Evolutionary conservation across 2,329 filamentous ascomycete genomes (phyloP).

Genomic region (Dactylellina sp.): DNA sequence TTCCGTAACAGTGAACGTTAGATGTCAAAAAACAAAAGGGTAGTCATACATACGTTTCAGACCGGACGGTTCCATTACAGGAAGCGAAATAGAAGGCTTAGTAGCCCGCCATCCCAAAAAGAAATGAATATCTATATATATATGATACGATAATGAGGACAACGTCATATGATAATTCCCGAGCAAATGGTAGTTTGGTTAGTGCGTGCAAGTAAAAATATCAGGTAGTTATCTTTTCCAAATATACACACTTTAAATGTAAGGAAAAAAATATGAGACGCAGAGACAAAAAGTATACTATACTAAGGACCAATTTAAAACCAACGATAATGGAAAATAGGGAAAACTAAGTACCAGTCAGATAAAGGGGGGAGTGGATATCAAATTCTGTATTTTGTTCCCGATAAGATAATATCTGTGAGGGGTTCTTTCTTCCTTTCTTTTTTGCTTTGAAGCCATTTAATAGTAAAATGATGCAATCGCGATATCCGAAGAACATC

Average conservation of each 20-base stretch:
- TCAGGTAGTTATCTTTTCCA: background rate
- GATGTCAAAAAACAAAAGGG: conserved; percentile 21
- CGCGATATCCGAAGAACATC: conserved; percentile 27
- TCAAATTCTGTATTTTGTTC: conserved; percentile 9
- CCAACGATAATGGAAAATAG: background rate
- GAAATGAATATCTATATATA: too few relatives aligned
- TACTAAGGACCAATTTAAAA: background rate
- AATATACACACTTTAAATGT: conserved; percentile 25
- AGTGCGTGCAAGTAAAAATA: too few relatives aligned
- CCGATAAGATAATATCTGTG: conserved; percentile 17
- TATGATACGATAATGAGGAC: conserved; percentile 55
- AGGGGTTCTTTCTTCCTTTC: conserved; percentile 35
- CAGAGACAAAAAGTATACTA: background rate
- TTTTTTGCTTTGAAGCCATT: conserved; percentile 13
- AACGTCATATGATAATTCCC: conserved; percentile 46
- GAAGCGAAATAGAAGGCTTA: background rate
- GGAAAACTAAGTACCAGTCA: conserved; percentile 15
- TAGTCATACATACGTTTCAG: conserved; percentile 40
- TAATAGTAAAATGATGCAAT: conserved; percentile 37
- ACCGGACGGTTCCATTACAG: conserved; percentile 7
- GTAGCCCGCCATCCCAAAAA: too few relatives aligned
- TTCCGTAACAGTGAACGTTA: conserved; percentile 36
- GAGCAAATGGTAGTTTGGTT: too few relatives aligned
- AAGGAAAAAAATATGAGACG: conserved; percentile 19
- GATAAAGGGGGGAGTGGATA: conserved; percentile 4